Evolutionary conservation across 176 grass and related monocot genomes (phyloP).

Genomic region (Oryza coarctata): DNA sequence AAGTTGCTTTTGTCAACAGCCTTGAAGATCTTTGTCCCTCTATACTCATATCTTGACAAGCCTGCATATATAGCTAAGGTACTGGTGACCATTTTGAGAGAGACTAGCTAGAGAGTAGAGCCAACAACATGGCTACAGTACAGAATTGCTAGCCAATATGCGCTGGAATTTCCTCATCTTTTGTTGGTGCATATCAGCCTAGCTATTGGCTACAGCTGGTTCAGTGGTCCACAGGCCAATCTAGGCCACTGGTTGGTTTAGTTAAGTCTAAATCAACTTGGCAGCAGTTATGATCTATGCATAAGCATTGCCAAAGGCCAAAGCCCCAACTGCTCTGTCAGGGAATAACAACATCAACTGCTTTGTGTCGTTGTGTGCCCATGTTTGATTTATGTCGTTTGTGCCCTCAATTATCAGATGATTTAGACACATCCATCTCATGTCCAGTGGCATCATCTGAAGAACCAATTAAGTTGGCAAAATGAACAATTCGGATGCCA

Average conservation of each 20-base stretch:
- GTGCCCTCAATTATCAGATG: background rate
- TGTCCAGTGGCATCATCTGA: background rate
- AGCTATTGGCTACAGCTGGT: background rate
- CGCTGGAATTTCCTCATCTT: slow-evolving; percentile 33
- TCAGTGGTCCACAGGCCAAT: slow-evolving; percentile 28
- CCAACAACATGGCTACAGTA: slow-evolving; percentile 9
- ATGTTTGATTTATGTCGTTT: background rate
- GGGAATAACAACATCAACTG: background rate
- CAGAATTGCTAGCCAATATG: slow-evolving; percentile 21
- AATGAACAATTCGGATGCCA: background rate
- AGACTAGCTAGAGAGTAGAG: slow-evolving; percentile 14
- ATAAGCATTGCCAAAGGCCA: background rate
- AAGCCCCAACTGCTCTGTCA: background rate
- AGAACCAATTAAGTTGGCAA: background rate
- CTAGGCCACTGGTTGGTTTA: slow-evolving; percentile 14
- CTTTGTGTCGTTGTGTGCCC: background rate
- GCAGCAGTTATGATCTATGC: background rate
- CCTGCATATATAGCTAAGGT: slow-evolving; percentile 27
- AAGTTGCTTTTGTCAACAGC: slow-evolving; percentile 34
- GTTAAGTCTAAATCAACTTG: slow-evolving; percentile 24
- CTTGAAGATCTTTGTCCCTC: slow-evolving; percentile 43
- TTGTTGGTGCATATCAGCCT: slow-evolving; percentile 32
- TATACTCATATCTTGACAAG: slow-evolving; percentile 35
- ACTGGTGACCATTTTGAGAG: slow-evolving; percentile 20
- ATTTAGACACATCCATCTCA: background rate